Evolutionary conservation across 345 rosid species (phyloP), one percentile per base, ranked within the genome.

Genomic region (Ceriops decandra): DNA sequence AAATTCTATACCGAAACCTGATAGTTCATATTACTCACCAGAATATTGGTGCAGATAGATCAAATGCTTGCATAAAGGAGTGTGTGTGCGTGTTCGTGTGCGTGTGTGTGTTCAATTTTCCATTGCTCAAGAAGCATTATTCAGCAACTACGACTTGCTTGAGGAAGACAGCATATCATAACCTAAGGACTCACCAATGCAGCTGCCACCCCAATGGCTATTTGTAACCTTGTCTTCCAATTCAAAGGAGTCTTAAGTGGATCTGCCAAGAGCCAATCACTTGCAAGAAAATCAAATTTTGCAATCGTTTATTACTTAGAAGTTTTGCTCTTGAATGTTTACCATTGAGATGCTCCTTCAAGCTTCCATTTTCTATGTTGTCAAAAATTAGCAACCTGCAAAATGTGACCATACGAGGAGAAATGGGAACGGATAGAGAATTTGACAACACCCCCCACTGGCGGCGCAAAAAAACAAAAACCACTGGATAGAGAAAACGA

Each of bases 281-380:
- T 69, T 35, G 31, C 22, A 1, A 69, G 35, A 32, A 63, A 49
- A 68, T 4, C 31, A 71, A 68, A 35, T 4, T 35, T 61, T 28
- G 68, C 38, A 70, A 72, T 27, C 57, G 17, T 36, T 38, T 36
- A 28, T 57, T 19, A 15, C 1, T 2, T 16, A 67, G 15, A 58
- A 22, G 57, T 60, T 71, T 56, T 56, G 16, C 28, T 52, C 63
- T 63, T n/a, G 10, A 33, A 66, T 60, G 64, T 9, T 76, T 86
- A 91, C 97, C 97, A 76, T 83, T 86, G 57, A 91, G 92, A 72
- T 90, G 86, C 65, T 95, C 96, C 82, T 88, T 89, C 82, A 91
- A 85, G 86, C 91, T 95, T 83, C 99, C 97, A 56, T 87, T 85
- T 69, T 85, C 96, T 67, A 88, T 82, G 56, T 83, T 85, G 73